Evolutionary conservation across 2,329 filamentous ascomycete species (phyloP).

Genomic region (Monilinia polystroma): DNA sequence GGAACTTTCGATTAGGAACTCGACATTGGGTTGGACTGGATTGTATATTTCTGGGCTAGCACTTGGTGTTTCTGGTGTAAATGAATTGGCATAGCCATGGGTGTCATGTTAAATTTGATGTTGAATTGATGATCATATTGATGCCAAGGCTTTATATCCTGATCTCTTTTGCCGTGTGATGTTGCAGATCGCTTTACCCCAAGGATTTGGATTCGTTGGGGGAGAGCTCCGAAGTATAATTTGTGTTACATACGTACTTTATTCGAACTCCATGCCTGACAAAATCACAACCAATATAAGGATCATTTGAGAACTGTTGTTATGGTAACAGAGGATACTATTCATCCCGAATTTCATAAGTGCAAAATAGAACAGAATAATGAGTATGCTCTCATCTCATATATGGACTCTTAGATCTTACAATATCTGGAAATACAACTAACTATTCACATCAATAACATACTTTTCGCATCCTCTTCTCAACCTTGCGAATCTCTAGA

Average conservation of each 20-base stretch:
- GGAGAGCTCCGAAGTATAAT: not conserved
- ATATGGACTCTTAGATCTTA: not conserved
- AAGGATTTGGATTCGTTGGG: not conserved
- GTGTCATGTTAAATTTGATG: not conserved
- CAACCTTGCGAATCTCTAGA: not conserved
- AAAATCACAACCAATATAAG: conserved; percentile 1
- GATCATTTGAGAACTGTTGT: not conserved
- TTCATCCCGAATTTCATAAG: not conserved
- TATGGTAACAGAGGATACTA: too few relatives aligned
- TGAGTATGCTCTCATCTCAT: not conserved
- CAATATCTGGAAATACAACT: not conserved
- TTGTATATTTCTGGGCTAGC: conserved; percentile 13
- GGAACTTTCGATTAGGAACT: conserved; percentile 49
- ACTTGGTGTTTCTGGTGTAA: conserved; percentile 16
- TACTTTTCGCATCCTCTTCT: not conserved
- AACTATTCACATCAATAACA: not conserved
- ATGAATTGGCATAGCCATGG: conserved; percentile 1
- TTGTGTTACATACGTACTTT: not conserved
- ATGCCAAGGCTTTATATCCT: conserved; percentile 14
- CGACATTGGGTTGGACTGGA: conserved; percentile 5
- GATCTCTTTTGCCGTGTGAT: conserved; percentile 6
- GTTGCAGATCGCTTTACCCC: not conserved
- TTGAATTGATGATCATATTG: conserved; percentile 7
- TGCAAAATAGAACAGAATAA: not conserved
- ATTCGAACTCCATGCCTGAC: not conserved